Evolutionary conservation across 2,329 filamentous ascomycete species (phyloP), one percentile per base, ranked within the genome.

Genomic region (Colletotrichum caudatum): DNA sequence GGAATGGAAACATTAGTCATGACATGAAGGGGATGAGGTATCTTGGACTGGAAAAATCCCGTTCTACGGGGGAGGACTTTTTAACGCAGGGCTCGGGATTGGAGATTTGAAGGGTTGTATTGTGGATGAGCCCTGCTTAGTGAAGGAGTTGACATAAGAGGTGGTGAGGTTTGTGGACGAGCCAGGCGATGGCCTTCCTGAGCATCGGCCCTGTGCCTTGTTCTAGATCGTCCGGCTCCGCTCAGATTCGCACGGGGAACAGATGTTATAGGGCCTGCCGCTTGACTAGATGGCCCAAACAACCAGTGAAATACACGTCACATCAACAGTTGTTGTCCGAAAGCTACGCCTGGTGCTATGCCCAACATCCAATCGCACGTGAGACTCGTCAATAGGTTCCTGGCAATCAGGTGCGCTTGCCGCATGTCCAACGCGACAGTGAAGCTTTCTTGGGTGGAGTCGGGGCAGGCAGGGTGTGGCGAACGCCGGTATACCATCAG

Each of bases 1-100:
- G 65, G 64, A 53, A 63, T 58, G 65, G 69, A 69, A 29, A 64
- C 41, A 64, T 64, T 44, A 29, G 60, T 72, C 69, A 72, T 69
- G 69, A 72, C 65, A 64, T 41, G 69, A 44, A 54, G 69, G 54
- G 53, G 65, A 44, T 50, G 37, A 39, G 41, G 29, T 16, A 50
- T 33, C 54, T 39, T 56, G 67, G 67, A 60, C 54, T n/a, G 60
- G 65, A 69, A 71, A 69, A 64, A 69, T 69, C 33, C 39, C 5
- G n/a, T 64, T 64, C 66, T 56, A 60, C 29, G 39, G 58, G 33
- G 37, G 29, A 37, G 59, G n/a, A 56, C 35, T 44, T 20, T 51
- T 20, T 63, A 53, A 35, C 46, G 51, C 33, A 53, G 56, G 57
- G 64, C 58, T 71, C 29, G 44, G 50, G 23, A 33, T 56, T 26